Conservation (phyloP, 208 protist species). For the Trypanosoma congolense region DNA sequence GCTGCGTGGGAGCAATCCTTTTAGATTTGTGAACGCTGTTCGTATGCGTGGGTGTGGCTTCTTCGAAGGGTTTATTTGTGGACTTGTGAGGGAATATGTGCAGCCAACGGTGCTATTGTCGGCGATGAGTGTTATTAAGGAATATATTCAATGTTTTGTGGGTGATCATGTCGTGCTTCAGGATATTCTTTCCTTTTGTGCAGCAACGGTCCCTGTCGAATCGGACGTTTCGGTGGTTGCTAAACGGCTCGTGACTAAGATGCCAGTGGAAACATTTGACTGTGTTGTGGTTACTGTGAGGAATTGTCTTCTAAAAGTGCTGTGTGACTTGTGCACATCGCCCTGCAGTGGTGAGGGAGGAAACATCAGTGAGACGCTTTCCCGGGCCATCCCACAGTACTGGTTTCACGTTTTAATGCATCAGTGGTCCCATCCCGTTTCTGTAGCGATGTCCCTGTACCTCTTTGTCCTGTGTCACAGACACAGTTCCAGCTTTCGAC, state of each 20-base stretch:
- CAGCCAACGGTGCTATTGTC: conserved; percentile 24
- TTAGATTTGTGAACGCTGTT: conserved; percentile 38
- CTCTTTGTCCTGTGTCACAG: conserved; percentile 56
- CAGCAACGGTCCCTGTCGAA: conserved; percentile 33
- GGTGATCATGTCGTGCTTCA: conserved; percentile 29
- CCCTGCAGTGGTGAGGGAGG: conserved; percentile 11
- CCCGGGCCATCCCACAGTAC: conserved; percentile 32
- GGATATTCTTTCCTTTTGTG: conserved; percentile 32
- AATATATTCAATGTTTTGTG: conserved; percentile 22
- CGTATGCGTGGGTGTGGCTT: conserved; percentile 46
- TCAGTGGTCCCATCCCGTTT: conserved; percentile 37
- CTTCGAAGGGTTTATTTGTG: conserved; percentile 59
- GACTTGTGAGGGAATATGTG: conserved; percentile 52
- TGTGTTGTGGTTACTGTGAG: conserved; percentile 46
- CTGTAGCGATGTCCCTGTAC: conserved; percentile 39
- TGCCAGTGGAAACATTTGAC: conserved; percentile 20
- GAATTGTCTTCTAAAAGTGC: conserved; percentile 42
- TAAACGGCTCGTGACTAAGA: conserved; percentile 37
- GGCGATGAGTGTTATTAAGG: conserved; percentile 27
- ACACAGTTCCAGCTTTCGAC: conserved; percentile 31
- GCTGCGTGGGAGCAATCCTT: conserved; percentile 30
- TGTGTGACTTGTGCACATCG: conserved; percentile 39
- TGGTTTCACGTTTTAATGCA: conserved; percentile 53
- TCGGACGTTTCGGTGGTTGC: background rate
- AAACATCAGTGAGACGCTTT: conserved; percentile 23